These are phyloP conservation scores for Oryza glaberrima DNA, from an alignment of 176 grass and related monocot genomes.

Conservation along the genomic window DNA sequence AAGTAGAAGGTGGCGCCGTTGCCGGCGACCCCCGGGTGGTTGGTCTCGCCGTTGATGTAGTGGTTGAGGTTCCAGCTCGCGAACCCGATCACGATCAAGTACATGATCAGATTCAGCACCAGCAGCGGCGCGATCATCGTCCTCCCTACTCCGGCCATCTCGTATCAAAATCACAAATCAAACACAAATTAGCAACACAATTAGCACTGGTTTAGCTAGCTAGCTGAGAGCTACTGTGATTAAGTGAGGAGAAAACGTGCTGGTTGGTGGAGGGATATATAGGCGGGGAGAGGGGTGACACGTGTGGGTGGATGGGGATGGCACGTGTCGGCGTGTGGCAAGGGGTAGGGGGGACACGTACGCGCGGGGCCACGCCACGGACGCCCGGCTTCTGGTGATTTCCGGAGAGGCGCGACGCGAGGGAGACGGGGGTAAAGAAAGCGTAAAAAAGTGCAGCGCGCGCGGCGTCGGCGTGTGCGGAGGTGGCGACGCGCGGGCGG, in stretches of 20 bases:
- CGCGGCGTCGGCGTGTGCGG: no score
- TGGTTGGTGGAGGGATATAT: neutral
- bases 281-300: neutral
- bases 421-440: no score
- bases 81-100: conserved; percentile 56
- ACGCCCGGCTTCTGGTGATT: neutral
- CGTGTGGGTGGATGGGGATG: neutral
- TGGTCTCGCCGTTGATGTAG: conserved; percentile 59
- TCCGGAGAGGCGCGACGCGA: neutral
- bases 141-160: conserved; percentile 42
- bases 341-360: neutral
- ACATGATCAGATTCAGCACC: conserved; percentile 69
- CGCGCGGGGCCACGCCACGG: neutral
- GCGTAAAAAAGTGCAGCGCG: neutral
- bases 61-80: conserved; percentile 67
- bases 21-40: conserved; percentile 43
- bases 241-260: neutral
- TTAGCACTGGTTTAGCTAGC: neutral
- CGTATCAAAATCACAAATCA: no score
- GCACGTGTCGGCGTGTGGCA: neutral
- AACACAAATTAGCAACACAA: neutral
- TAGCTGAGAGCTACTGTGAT: neutral
- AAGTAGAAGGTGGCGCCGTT: conserved; percentile 80
- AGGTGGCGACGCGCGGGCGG: neutral
- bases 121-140: conserved; percentile 57